A percentile compares a stretch with the other conserved stretches of the same genome.
Evolutionary conservation across 148 eudicot genomes (phyloP).

Genomic region (Spergularia marina): DNA sequence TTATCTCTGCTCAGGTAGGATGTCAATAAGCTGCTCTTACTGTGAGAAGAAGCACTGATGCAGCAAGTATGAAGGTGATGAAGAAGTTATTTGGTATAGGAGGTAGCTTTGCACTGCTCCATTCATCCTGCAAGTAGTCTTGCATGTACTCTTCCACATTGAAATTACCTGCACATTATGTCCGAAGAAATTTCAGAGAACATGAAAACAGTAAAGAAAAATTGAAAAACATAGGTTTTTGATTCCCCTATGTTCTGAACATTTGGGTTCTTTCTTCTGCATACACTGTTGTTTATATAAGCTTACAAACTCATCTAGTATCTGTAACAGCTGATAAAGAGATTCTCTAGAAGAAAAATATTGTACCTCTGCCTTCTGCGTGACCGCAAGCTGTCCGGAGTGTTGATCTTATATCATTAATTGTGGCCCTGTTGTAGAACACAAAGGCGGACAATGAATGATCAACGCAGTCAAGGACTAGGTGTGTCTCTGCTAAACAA

Average conservation of each 20-base stretch:
- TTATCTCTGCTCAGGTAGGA: not conserved
- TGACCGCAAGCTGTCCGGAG: constrained; percentile 48
- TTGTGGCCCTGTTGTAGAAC: constrained; percentile 57
- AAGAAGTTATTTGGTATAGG: constrained; percentile 27
- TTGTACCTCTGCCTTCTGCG: constrained; percentile 37
- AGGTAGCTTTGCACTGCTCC: constrained; percentile 31
- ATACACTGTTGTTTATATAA: not conserved
- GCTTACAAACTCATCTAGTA: not conserved
- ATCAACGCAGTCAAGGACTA: constrained; percentile 46
- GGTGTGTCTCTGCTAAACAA: constrained; percentile 47
- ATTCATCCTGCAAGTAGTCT: constrained; percentile 28
- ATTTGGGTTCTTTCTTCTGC: not conserved
- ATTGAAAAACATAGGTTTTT: not conserved
- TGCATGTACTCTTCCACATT: constrained; percentile 37
- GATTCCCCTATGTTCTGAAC: not conserved
- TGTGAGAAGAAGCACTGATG: constrained; percentile 20
- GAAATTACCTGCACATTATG: constrained; percentile 39
- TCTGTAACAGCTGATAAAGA: not conserved
- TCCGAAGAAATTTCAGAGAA: constrained; percentile 2
- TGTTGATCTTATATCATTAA: constrained; percentile 29
- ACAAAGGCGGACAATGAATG: constrained; percentile 34
- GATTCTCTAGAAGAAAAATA: not conserved
- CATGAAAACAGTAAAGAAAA: not conserved
- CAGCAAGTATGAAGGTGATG: constrained; percentile 19
- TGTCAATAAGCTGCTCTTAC: constrained; percentile 24